Evolutionary conservation across 768 basidiomycete species (phyloP), one percentile per base, ranked within the genome.

Genomic region (Suillus plorans): DNA sequence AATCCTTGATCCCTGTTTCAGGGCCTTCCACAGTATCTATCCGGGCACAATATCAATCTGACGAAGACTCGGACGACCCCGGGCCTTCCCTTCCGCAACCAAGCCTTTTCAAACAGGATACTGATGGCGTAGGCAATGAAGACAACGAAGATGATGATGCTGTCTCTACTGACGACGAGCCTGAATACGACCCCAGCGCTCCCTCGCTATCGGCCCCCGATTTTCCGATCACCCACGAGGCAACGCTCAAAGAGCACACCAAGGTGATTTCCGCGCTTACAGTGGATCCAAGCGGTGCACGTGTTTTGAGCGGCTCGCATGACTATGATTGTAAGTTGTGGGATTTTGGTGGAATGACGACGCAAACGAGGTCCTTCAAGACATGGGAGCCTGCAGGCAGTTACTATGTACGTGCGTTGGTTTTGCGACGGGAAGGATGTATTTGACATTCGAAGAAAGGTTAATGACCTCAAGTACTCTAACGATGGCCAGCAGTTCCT

Each of bases 281-380:
- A 0, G 80, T 99, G 56, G 97, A 99, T 77, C 93, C 95, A 8
- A 93, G 96, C 25, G 97, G 97, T 64, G 95, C 97, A 14, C 88
- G 97, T 42, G 79, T 99, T 37, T 78, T 93, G 20, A 92, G 94
- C 10, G 97, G 97, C 18, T 94, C 94, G 22, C 91, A 99, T 79
- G 97, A 99, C 76, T 99, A 99, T 73, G 97, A 99, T 77, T 89
- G 91, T 77, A 99, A 99, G 79, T 77, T 99, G 62, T 99, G 97
- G 96, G 97, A 99, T 78, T 99, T 99, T 77, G 97, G 97, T 70
- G 97, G 97, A 18, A 99, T 99, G 97, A 91, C 93, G 72, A 80
- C 83, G 67, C 80, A 88, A 68, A 89, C 90, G 77, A 94, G 94
- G 77, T 96, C 97, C 18, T 99, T 99, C 86, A 92, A 96, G 80